Base-by-base conservation (phyloP, 352 stramenopile species). In the Phytopythium cucurbitacearum region DNA sequence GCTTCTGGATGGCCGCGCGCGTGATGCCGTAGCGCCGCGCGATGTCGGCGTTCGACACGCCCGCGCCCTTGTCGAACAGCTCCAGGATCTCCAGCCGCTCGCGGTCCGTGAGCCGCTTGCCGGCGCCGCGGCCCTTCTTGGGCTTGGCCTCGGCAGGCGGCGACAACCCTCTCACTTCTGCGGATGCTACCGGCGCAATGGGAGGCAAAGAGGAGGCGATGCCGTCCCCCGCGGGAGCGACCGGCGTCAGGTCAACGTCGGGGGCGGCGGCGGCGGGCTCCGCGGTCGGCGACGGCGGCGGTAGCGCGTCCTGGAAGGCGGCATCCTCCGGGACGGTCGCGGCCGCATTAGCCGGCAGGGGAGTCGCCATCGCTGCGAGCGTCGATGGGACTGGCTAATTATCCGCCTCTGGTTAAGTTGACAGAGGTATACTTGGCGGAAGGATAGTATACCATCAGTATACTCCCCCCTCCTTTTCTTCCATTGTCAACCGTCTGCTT, bases 51-150 rank as follows among this genome's bases (percentile, higher is more conserved):
- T 78, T 81, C 7, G 71, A 74, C 54, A 81, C 50, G 39, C 47
- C 67, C 13, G 56, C 57, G 13, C 46, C 59, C 35, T 69, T 73
- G 10, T 81, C 68, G n/a, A 78, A 59, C 38, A 73, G 47, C 32
- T 80, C 65, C 13, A 80, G 51, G 48, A 80, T 83, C 34, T 77
- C 73, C 28, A 83, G 61, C 7, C 73, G 69, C 45, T 83, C 61
- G 45, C 64, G 56, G 53, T 80, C 73, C 3, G 70, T 83, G 10
- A 83, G 57, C 1, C 73, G 61, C 48, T 67, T 77, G 5, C 69
- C 70, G 39, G 61, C 52, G 3, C 66, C 69, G 53, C 71, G 69
- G 37, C 58, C 50, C 32, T 67, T 73, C 48, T 51, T 71, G 32
- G 32, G 28, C 12, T n/a, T 1, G 10, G 42, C 39, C n/a, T 12